A percentile compares a stretch with the other conserved stretches of the same genome.
phyloP scores from a whole-genome alignment of 176 grass and related monocot species.

The Poa annua region DNA sequence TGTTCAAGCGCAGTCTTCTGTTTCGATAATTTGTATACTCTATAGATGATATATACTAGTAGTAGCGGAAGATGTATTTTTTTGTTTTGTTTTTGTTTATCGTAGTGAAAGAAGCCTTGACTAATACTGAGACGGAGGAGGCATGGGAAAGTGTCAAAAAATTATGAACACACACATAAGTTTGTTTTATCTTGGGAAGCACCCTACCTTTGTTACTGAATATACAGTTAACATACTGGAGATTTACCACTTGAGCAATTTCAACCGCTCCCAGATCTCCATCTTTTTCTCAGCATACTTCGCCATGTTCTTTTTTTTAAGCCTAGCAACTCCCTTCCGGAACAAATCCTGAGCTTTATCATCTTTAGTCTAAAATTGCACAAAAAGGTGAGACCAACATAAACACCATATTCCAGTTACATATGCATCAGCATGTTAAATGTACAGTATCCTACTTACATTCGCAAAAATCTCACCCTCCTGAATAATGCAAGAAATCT shows the following conservation, averaged over 20 bases:
- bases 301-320: background rate
- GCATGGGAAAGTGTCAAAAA: too few species aligned
- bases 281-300: background rate
- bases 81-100: too few species aligned
- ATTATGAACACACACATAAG: too few species aligned
- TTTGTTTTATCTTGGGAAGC: too few species aligned
- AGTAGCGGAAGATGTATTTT: too few species aligned
- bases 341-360: background rate
- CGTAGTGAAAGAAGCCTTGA: too few species aligned
- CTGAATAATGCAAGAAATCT: background rate
- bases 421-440: background rate
- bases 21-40: too few species aligned
- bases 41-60: too few species aligned
- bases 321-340: background rate
- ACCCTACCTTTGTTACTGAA: background rate
- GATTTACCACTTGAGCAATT: background rate
- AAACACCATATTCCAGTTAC: background rate
- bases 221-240: background rate
- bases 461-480: background rate
- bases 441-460: background rate
- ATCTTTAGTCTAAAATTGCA: background rate
- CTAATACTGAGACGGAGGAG: too few species aligned
- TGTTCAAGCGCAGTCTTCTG: too few species aligned
- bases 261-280: background rate
- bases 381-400: background rate